Conservation (phyloP, 139 green algal genomes). For the Prasinococcaceae sp. region DNA sequence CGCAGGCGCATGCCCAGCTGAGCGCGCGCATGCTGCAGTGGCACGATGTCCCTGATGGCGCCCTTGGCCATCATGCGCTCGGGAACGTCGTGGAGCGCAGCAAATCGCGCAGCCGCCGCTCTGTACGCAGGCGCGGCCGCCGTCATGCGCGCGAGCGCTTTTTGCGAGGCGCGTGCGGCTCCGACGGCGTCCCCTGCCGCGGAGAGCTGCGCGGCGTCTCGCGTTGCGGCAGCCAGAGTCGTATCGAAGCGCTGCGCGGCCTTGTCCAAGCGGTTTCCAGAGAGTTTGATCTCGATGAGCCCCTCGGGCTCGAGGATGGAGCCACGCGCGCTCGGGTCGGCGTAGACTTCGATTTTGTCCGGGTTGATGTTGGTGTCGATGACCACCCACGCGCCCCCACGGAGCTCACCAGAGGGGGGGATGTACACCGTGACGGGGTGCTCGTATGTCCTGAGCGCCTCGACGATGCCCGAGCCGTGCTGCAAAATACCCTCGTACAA, state of each 20-base stretch:
- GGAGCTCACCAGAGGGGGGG: conserved; percentile 74
- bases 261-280: conserved; percentile 50
- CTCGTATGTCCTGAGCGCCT: conserved; percentile 73
- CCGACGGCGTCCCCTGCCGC: not conserved
- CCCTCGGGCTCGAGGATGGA: conserved; percentile 92
- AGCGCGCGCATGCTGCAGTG: conserved; percentile 56
- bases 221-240: conserved; percentile 28
- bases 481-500: conserved; percentile 96
- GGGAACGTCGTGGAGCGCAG: conserved; percentile 94
- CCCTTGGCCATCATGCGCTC: conserved; percentile 82
- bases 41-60: conserved; percentile 67
- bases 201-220: conserved; percentile 1
- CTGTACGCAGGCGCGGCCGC: conserved; percentile 55
- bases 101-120: conserved; percentile 57
- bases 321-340: conserved; percentile 42
- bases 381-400: conserved; percentile 95
- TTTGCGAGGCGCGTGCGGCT: not conserved
- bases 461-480: conserved; percentile 88
- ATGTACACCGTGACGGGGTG: conserved; percentile 94
- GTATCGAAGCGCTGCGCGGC: conserved; percentile 82
- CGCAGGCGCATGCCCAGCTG: conserved; percentile 71
- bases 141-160: not conserved
- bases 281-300: conserved; percentile 98
- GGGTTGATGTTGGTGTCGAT: conserved; percentile 88
- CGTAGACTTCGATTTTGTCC: conserved; percentile 43